Evolutionary conservation across 2,329 filamentous ascomycete species (phyloP), one percentile per base, ranked within the genome.

Genomic region (Colletotrichum higginsianum): DNA sequence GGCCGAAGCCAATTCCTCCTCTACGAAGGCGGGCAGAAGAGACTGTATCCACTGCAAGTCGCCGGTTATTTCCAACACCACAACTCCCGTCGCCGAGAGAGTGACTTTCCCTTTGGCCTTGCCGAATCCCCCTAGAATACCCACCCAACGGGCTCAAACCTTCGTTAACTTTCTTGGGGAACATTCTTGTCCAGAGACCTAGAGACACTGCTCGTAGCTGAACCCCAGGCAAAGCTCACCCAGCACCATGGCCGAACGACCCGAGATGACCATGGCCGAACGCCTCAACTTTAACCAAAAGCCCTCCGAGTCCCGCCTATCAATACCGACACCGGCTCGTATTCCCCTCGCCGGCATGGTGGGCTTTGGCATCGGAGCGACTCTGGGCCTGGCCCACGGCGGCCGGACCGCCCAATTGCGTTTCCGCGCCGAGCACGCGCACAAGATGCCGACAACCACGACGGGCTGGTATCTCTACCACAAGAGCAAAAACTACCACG

Each of bases 401-500:
- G 91, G 91, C 70, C 91, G 91, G 78, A 91, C 89, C 79, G 90
- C 94, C 0, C 92, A 93, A 62, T 87, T 97, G 69, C 92, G 93
- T 49, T 99, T 98, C 84, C 92, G 96, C 66, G 96, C 96, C 72
- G 96, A 99, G 83, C 97, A 99, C 79, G 95, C 96, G 1, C 96
- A 99, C 86, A 93, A 96, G 75, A 90, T 98, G 73, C 96, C 96
- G 23, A 91, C 90, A 4, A 92, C 92, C 1, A 91, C 94, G 35
- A 90, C 91, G 2, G 96, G 95, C 21, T 99, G 96, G 96, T 99
- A 96, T 80, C 89, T 98, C n/a, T 99, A 99, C 82, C 96, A 98
- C 86, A 98, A 98, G 84, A 94, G 91, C 80, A 98, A 98, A 83
- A 98, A 98, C 82, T 98, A 99, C 84, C 91, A 94, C 77, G 89